These are phyloP conservation scores for Sungouiella thailandica DNA, from an alignment of 805 yeast species.

Conservation along the genomic window DNA sequence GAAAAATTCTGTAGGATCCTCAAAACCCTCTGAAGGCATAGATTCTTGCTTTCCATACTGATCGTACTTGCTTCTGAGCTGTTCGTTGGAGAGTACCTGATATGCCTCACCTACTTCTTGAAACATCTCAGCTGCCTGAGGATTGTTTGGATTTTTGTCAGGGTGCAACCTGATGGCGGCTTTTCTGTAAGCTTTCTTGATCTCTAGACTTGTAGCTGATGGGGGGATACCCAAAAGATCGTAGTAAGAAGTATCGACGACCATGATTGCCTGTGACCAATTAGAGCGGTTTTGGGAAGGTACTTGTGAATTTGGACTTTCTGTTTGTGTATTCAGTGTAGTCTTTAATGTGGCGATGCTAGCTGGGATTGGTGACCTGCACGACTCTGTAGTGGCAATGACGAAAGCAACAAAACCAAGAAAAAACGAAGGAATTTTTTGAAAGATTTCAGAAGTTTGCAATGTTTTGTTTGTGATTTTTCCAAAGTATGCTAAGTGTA, in stretches of 20 bases:
- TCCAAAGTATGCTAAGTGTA: no score
- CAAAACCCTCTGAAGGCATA: constrained; percentile 66
- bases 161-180: constrained; percentile 81
- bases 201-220: constrained; percentile 38
- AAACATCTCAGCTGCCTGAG: constrained; percentile 38
- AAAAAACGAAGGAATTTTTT: no score
- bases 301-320: no score
- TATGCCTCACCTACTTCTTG: constrained; percentile 64
- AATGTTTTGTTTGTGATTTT: no score
- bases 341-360: no score
- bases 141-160: constrained; percentile 44
- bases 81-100: constrained; percentile 67
- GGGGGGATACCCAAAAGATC: constrained; percentile 31
- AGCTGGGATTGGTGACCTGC: no score
- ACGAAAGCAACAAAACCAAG: no score
- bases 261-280: no score
- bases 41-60: constrained; percentile 72
- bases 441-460: no score
- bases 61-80: constrained; percentile 63
- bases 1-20: constrained; percentile 61
- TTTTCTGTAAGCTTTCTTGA: constrained; percentile 55
- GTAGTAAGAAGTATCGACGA: constrained; percentile 42
- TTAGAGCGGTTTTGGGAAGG: no score
- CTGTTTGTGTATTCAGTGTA: no score
- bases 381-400: no score